phyloP scores from a whole-genome alignment of 2,329 filamentous ascomycete genomes.

The Ceratocystiopsis brevicomis region DNA sequence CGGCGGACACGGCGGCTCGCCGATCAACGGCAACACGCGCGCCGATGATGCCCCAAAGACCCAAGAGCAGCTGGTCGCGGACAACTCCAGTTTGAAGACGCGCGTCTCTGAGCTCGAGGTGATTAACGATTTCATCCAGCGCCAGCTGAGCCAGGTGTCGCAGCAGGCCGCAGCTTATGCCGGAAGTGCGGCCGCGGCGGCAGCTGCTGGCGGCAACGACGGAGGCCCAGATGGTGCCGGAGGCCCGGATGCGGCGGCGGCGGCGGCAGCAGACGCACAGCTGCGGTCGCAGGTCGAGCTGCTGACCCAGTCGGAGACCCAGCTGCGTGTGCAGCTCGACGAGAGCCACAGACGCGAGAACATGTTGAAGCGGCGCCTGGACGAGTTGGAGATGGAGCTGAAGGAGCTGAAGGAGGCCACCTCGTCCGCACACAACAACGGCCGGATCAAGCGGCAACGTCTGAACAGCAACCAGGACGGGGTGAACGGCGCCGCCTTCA shows the following conservation, averaged over 20 bases:
- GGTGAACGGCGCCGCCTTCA: background rate
- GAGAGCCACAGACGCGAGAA: slow-evolving; percentile 64
- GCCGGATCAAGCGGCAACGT: slow-evolving; percentile 15
- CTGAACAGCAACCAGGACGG: slow-evolving; percentile 5
- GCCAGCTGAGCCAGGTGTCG: slow-evolving; percentile 53
- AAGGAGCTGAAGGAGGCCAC: slow-evolving; percentile 17
- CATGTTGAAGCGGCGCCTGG: slow-evolving; percentile 62
- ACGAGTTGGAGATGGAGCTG: slow-evolving; percentile 50
- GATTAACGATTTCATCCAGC: slow-evolving; percentile 70
- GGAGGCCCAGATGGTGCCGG: slow-evolving; percentile 27
- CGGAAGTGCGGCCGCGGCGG: background rate
- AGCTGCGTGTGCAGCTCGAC: slow-evolving; percentile 46
- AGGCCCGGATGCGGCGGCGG: slow-evolving; percentile 45
- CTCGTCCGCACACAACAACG: slow-evolving; percentile 7
- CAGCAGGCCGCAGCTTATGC: slow-evolving; percentile 16
- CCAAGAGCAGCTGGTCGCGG: slow-evolving; percentile 60
- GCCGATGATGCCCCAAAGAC: slow-evolving; percentile 49
- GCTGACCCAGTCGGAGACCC: slow-evolving; percentile 33
- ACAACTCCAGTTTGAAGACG: slow-evolving; percentile 80
- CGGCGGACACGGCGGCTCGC: slow-evolving; percentile 24
- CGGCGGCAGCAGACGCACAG: slow-evolving; percentile 39
- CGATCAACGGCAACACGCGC: slow-evolving; percentile 34
- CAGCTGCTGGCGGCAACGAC: background rate
- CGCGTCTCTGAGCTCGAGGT: slow-evolving; percentile 88
- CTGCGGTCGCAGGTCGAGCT: slow-evolving; percentile 31